Conservation (phyloP, 2,329 filamentous ascomycete species). For the Aureobasidium subglaciale region DNA sequence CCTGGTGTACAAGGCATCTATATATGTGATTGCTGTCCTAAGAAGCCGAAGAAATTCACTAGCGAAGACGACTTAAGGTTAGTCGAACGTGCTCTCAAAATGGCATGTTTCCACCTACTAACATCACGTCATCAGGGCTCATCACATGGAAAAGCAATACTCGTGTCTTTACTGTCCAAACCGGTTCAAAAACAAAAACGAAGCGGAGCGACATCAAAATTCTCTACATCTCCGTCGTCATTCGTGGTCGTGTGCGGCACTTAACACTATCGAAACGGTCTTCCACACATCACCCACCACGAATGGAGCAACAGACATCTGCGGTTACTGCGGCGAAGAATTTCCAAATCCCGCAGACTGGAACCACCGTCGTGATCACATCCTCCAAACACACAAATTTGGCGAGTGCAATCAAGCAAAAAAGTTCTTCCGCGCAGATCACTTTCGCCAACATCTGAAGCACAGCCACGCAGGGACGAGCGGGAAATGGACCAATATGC, state of each 20-base stretch:
- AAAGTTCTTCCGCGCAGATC: conserved; percentile 95
- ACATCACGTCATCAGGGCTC: conserved; percentile 50
- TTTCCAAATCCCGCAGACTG: conserved; percentile 84
- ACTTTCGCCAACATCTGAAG: conserved; percentile 96
- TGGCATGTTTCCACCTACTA: no score
- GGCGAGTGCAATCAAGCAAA: conserved; percentile 97
- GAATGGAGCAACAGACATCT: conserved; percentile 60
- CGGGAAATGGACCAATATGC: conserved; percentile 97
- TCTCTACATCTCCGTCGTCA: conserved; percentile 86
- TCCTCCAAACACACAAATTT: conserved; percentile 91
- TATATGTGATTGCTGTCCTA: conserved; percentile 92
- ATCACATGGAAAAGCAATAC: conserved; percentile 95
- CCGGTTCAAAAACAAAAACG: conserved; percentile 98
- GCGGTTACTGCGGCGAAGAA: conserved; percentile 92
- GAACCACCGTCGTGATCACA: conserved; percentile 77
- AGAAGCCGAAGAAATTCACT: conserved; percentile 95
- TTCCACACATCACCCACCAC: conserved; percentile 70
- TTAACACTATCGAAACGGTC: conserved; percentile 65
- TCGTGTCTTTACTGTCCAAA: conserved; percentile 88
- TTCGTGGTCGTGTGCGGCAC: conserved; percentile 92
- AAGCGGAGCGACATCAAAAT: conserved; percentile 92
- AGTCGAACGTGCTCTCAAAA: conserved; percentile 31
- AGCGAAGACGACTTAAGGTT: conserved; percentile 77
- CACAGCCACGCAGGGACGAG: conserved; percentile 94
- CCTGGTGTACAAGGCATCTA: conserved; percentile 51